phyloP scores from a whole-genome alignment of 208 protist species.

The Naegleria fowleri region DNA sequence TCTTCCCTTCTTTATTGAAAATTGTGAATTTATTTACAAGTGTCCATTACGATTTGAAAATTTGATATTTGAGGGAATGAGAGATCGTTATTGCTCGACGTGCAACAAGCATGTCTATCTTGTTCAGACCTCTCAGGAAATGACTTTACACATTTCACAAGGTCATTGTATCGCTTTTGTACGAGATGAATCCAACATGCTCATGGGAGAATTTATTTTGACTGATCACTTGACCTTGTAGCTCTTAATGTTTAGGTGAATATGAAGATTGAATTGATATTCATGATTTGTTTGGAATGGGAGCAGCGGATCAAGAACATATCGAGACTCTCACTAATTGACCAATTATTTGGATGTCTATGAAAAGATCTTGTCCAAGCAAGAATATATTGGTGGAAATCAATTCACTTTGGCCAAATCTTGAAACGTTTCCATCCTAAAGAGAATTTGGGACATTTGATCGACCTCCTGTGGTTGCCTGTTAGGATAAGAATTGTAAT shows the following conservation, averaged over 20 bases:
- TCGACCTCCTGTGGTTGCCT: not conserved
- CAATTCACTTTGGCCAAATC: not conserved
- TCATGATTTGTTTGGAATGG: not conserved
- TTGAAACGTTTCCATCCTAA: not conserved
- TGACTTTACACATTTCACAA: not conserved
- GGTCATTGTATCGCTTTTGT: not conserved
- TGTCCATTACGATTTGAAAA: not conserved
- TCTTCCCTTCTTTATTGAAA: not conserved
- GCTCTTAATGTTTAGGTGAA: too few relatives aligned
- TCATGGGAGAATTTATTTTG: too few relatives aligned
- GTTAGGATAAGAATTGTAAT: not conserved
- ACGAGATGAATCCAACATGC: too few relatives aligned
- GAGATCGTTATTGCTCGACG: not conserved
- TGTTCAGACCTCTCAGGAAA: not conserved
- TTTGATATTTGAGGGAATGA: not conserved
- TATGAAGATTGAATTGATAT: not conserved
- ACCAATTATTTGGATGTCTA: not conserved
- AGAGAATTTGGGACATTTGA: not conserved
- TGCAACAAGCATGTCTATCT: not conserved
- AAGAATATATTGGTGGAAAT: conserved; percentile 11
- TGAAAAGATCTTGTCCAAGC: conserved; percentile 20
- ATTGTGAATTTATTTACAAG: not conserved
- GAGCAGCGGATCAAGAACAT: not conserved
- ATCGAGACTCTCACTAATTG: not conserved
- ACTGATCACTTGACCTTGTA: too few relatives aligned